These are phyloP conservation scores for Geotrichum macrosporum DNA, from an alignment of 1,139 yeast species.

Conservation along the genomic window DNA sequence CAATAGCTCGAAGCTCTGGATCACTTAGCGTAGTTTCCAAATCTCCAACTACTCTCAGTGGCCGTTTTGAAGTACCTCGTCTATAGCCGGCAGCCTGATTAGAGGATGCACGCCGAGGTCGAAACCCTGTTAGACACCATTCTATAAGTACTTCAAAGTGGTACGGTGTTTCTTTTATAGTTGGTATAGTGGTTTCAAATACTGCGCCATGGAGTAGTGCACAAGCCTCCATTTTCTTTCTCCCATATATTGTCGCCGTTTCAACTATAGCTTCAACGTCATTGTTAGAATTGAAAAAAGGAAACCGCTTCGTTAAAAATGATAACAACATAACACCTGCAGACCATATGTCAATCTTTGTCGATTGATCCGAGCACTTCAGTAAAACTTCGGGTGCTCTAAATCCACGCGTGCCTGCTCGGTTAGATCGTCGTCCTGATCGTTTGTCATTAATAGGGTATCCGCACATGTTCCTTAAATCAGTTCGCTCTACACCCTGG, in stretches of 20 bases:
- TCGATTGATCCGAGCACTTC: constrained; percentile 79
- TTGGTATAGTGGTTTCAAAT: constrained; percentile 62
- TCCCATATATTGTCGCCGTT: constrained; percentile 74
- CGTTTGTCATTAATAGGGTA: constrained; percentile 43
- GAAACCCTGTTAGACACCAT: constrained; percentile 35
- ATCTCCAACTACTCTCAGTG: background rate
- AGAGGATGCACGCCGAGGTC: constrained; percentile 14
- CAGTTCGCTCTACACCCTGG: constrained; percentile 7
- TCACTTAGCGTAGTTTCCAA: constrained; percentile 5
- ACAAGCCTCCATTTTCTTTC: constrained; percentile 64
- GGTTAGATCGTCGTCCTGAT: constrained; percentile 86
- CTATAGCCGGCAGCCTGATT: background rate
- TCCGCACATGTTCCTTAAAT: constrained; percentile 30
- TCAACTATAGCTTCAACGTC: constrained; percentile 90
- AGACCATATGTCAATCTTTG: constrained; percentile 86
- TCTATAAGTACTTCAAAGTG: constrained; percentile 35
- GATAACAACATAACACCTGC: constrained; percentile 84
- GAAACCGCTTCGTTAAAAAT: constrained; percentile 67
- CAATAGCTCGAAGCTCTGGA: constrained; percentile 44
- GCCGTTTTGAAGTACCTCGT: background rate
- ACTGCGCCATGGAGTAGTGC: constrained; percentile 88
- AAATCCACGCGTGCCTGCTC: constrained; percentile 97
- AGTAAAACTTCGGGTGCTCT: constrained; percentile 91
- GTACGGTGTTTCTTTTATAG: constrained; percentile 24
- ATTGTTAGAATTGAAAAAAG: constrained; percentile 84